Conservation (phyloP, 176 grass and related monocot species). For the Triticum turgidum region DNA sequence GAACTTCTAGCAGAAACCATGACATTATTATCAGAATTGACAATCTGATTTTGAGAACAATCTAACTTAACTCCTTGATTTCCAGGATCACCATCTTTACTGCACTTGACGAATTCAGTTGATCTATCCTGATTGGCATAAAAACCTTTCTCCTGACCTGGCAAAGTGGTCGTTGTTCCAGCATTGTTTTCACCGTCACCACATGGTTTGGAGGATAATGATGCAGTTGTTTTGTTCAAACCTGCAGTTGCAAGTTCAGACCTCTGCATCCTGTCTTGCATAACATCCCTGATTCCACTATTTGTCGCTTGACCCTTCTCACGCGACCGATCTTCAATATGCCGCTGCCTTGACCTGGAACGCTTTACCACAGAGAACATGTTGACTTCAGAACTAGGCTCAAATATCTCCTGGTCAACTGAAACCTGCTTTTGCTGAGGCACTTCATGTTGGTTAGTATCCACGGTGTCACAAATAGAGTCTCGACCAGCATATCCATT, state of each 20-base stretch:
- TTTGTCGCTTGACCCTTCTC: conserved; percentile 28
- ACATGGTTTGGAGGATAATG: conserved; percentile 36
- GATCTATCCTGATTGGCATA: conserved; percentile 7
- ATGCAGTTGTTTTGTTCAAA: background rate
- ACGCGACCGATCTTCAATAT: conserved; percentile 35
- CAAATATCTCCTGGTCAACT: conserved; percentile 28
- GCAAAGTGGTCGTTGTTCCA: conserved; percentile 5
- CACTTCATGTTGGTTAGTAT: conserved; percentile 34
- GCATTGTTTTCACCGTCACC: conserved; percentile 16
- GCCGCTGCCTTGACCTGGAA: conserved; percentile 65
- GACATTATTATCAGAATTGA: background rate
- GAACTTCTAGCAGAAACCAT: conserved; percentile 27
- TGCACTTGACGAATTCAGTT: conserved; percentile 32
- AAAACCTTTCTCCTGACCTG: conserved; percentile 30
- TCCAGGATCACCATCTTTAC: conserved; percentile 15
- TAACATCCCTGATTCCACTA: conserved; percentile 11
- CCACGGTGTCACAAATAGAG: conserved; percentile 27
- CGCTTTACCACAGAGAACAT: conserved; percentile 54
- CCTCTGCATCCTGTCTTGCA: conserved; percentile 1
- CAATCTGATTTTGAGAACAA: conserved; percentile 23
- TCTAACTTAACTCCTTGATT: conserved; percentile 28
- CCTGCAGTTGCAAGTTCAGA: conserved; percentile 14
- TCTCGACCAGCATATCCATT: conserved; percentile 30
- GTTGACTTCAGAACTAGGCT: conserved; percentile 34
- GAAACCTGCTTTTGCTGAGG: conserved; percentile 12